Percentiles rank a stretch among this genome's conserved stretches.
Conservation (phyloP, 352 stramenopile genomes). For the Globisporangium orthogonon region DNA sequence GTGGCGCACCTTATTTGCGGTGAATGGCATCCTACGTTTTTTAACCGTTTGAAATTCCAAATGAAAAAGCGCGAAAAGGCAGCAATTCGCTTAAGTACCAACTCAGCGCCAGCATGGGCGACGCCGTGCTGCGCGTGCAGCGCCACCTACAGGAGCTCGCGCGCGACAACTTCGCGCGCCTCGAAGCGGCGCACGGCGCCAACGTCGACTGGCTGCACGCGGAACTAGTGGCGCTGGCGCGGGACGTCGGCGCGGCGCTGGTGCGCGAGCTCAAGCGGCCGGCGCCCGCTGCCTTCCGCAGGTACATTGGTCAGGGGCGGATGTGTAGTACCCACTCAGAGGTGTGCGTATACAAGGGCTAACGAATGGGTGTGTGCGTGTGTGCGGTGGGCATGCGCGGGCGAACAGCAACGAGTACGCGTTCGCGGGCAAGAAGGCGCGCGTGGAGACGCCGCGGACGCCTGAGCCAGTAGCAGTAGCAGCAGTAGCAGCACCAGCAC, state of each 20-base stretch:
- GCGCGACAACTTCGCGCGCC: slow-evolving; percentile 37
- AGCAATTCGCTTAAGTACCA: background rate
- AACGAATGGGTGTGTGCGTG: background rate
- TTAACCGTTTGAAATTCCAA: background rate
- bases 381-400: no score
- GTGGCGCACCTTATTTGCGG: no score
- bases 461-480: background rate
- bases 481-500: background rate
- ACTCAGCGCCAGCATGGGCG: slow-evolving; percentile 30
- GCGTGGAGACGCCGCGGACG: slow-evolving; percentile 3
- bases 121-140: slow-evolving; percentile 60
- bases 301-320: no score
- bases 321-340: no score
- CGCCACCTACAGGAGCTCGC: slow-evolving; percentile 44
- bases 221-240: slow-evolving; percentile 42
- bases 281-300: slow-evolving; percentile 9
- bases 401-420: slow-evolving; percentile 9
- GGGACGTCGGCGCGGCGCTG: slow-evolving; percentile 41
- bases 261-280: slow-evolving; percentile 28
- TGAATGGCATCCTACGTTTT: background rate
- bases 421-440: slow-evolving; percentile 11
- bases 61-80: no score
- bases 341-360: slow-evolving; percentile 8
- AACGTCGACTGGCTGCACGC: slow-evolving; percentile 46
- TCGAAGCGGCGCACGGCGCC: slow-evolving; percentile 37